Evolutionary conservation across 1,139 yeast genomes (phyloP).

Genomic region (Suhomyces choctaworum): DNA sequence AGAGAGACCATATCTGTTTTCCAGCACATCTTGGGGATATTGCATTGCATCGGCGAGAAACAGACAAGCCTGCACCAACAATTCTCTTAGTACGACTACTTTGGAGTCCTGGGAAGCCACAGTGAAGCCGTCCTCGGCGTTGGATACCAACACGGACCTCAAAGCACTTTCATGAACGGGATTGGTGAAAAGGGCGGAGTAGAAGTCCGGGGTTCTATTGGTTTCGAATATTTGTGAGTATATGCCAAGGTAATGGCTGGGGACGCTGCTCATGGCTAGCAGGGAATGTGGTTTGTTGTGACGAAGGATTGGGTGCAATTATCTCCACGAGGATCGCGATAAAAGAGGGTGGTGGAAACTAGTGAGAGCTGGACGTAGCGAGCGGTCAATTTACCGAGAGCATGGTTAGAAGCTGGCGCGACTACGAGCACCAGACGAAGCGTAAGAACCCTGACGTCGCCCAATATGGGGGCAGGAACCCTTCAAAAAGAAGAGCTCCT

Average conservation of each 20-base stretch:
- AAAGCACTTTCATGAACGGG: conserved; percentile 30
- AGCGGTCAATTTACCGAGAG: no score
- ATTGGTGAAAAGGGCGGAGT: conserved; percentile 17
- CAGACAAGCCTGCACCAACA: conserved; percentile 24
- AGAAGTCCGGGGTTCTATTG: conserved; percentile 19
- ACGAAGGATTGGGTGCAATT: no score
- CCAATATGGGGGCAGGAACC: no score
- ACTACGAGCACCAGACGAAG: no score
- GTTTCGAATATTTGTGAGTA: conserved; percentile 30
- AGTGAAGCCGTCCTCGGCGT: conserved; percentile 19
- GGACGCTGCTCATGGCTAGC: conserved; percentile 1
- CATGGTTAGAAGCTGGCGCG: no score
- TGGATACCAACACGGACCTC: conserved; percentile 25
- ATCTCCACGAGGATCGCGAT: no score
- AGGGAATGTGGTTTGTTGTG: no score
- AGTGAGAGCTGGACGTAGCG: no score
- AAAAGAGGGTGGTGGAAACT: no score
- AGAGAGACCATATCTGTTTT: neutral
- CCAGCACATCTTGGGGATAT: conserved; percentile 8
- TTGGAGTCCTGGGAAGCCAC: conserved; percentile 10
- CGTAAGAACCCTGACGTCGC: no score
- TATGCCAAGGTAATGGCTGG: conserved; percentile 17
- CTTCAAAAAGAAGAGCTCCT: no score
- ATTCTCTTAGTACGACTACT: conserved; percentile 18
- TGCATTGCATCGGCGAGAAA: conserved; percentile 22